Evolutionary conservation across 2,329 filamentous ascomycete genomes (phyloP), one percentile per base, ranked within the genome.

Genomic region (Chrysoporthe puriensis): DNA sequence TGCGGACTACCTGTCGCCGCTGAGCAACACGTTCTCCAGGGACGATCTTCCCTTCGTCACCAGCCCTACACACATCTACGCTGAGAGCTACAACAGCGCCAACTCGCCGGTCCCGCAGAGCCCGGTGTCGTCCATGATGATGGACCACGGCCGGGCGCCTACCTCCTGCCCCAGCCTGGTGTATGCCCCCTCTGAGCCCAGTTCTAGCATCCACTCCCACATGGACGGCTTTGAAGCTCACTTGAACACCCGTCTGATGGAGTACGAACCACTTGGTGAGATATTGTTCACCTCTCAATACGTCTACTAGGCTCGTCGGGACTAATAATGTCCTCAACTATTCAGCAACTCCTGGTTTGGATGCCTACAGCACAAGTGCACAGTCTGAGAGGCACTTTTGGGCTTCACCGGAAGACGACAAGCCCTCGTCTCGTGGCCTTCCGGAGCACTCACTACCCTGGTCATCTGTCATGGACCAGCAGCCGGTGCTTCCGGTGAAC

Each of bases 101-200:
- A 82, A 78, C 72, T 87, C 87, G 3, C 82, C 84, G 2, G 80
- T 84, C 2, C 81, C 85, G 18, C 85, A 86, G 66, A 89, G 85
- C 73, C 86, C 87, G 8, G 82, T 83, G 6, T 79, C 82, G 11
- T 82, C 80, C 67, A 83, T 88, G 70, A 83, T 88, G 75, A 81
- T 88, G 70, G 85, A 86, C 67, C 84, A 69, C 48, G 65, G 66
- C 34, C 82, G 84, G 71, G 84, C 83, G 16, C 85, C 86, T 52
- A 86, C 85, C 4, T 87, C 88, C 16, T 90, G 85, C 73, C 86
- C 87, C n/a, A 83, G 87, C 70, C 82, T 88, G 48, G 83, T 85
- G 70, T 89, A 89, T 72, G 81, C 85, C n/a, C 82, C 84, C 8
- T 88, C 87, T 4, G 87, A 90, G 73, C 83, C 83, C 65, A 83